These are phyloP conservation scores for Starmerella riodocensis DNA, from an alignment of 805 yeast genomes.

Conservation along the genomic window DNA sequence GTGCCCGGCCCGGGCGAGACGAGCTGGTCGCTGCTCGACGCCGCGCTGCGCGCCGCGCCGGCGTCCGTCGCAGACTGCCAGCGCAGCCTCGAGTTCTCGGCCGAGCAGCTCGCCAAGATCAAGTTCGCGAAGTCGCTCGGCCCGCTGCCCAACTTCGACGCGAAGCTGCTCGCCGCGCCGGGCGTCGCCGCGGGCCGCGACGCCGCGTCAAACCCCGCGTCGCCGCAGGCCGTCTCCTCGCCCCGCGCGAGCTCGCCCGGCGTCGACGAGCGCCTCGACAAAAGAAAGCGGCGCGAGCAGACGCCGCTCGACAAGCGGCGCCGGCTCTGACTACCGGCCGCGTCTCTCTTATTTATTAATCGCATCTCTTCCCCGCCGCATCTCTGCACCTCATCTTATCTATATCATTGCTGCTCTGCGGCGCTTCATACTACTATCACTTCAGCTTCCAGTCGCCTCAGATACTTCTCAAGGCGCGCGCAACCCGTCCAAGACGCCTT, in stretches of 20 bases:
- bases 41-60: constrained; percentile 30
- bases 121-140: constrained; percentile 52
- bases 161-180: constrained; percentile 43
- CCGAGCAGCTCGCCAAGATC: constrained; percentile 39
- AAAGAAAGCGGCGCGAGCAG: not conserved
- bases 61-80: constrained; percentile 33
- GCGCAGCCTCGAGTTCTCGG: constrained; percentile 9
- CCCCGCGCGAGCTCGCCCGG: constrained; percentile 1
- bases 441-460: too few relatives aligned
- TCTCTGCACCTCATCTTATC: not conserved
- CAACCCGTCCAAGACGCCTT: too few relatives aligned
- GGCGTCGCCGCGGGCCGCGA: constrained; percentile 5
- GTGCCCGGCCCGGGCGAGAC: constrained; percentile 27
- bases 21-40: constrained; percentile 20
- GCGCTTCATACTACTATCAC: too few relatives aligned
- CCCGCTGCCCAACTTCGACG: constrained; percentile 68
- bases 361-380: too few relatives aligned
- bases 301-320: constrained; percentile 13
- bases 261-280: not conserved
- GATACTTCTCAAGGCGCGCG: too few relatives aligned
- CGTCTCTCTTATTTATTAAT: too few relatives aligned
- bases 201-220: constrained; percentile 1
- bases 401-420: too few relatives aligned
- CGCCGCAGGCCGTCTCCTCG: constrained; percentile 3
- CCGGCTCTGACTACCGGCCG: too few relatives aligned